Evolutionary conservation across 2,329 filamentous ascomycete species (phyloP).

Genomic region (Cercospora sojina): DNA sequence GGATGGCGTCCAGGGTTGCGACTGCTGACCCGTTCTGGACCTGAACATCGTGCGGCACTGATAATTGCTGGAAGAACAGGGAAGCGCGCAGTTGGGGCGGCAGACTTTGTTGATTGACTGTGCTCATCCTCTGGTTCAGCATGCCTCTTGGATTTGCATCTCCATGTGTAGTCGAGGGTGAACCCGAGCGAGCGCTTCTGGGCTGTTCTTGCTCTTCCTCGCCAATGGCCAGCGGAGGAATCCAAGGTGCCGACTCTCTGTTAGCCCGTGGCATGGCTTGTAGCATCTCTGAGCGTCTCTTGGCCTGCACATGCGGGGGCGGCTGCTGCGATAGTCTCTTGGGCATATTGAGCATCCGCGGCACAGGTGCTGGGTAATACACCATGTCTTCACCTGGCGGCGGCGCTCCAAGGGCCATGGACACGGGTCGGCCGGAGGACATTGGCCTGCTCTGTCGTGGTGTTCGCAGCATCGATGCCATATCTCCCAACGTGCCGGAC

Average conservation of each 20-base stretch:
- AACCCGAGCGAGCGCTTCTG: not conserved
- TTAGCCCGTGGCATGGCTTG: constrained; percentile 50
- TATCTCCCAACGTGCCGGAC: constrained; percentile 32
- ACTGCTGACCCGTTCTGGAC: constrained; percentile 77
- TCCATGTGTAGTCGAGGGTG: constrained; percentile 6
- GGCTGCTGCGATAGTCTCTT: constrained; percentile 78
- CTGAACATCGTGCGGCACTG: constrained; percentile 55
- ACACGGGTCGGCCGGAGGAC: constrained; percentile 47
- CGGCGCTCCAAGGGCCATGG: constrained; percentile 45
- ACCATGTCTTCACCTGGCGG: constrained; percentile 77
- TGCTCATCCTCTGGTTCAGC: constrained; percentile 39
- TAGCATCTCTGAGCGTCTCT: constrained; percentile 71
- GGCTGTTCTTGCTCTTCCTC: constrained; percentile 14
- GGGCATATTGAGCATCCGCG: constrained; percentile 87
- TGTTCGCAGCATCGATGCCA: constrained; percentile 33
- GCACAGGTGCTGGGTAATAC: constrained; percentile 92
- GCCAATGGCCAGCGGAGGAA: constrained; percentile 34
- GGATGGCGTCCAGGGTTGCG: constrained; percentile 83
- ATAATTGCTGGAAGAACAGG: constrained; percentile 77
- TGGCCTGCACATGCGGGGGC: constrained; percentile 62
- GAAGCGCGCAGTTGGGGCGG: constrained; percentile 88
- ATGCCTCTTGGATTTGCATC: constrained; percentile 23
- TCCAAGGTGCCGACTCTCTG: constrained; percentile 53
- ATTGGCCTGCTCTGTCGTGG: constrained; percentile 43
- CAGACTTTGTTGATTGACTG: constrained; percentile 51